A percentile compares a stretch with the other conserved stretches of the same genome.
Evolutionary conservation across 495 filamentous ascomycete genomes (phyloP).

Genomic region (Penicillium diatomitis): DNA sequence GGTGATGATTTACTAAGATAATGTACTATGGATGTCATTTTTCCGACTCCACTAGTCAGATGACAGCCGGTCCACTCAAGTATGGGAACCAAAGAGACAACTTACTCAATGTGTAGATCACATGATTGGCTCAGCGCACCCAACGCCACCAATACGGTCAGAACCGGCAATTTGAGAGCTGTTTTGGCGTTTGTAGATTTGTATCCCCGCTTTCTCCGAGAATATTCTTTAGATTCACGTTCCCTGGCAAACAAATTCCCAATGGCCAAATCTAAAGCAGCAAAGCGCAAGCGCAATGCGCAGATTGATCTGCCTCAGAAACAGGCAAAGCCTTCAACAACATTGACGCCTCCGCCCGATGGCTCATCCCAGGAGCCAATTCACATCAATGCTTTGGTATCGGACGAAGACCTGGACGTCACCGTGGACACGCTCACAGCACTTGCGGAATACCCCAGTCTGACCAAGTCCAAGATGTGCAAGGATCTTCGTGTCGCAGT

Average conservation of each 20-base stretch:
- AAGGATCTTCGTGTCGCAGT: constrained; percentile 31
- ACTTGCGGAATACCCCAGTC: constrained; percentile 25
- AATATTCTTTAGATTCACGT: not conserved
- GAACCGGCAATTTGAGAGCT: not conserved
- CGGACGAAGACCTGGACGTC: constrained; percentile 30
- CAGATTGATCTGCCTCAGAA: constrained; percentile 25
- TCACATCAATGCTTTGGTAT: constrained; percentile 23
- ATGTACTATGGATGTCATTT: too few relatives aligned
- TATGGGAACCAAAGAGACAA: not conserved
- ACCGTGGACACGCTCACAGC: constrained; percentile 29
- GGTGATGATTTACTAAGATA: too few relatives aligned
- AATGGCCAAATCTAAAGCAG: constrained; percentile 29
- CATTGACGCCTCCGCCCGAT: constrained; percentile 25
- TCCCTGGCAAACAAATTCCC: not conserved
- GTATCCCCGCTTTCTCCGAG: not conserved
- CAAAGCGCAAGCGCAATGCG: constrained; percentile 32
- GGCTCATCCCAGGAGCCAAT: constrained; percentile 21
- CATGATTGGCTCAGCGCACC: too few relatives aligned
- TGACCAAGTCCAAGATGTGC: constrained; percentile 33
- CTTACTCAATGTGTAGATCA: too few relatives aligned
- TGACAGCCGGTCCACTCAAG: too few relatives aligned
- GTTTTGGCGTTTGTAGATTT: not conserved
- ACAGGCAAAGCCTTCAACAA: constrained; percentile 14
- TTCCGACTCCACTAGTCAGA: too few relatives aligned
- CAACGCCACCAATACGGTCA: not conserved